Conservation (phyloP, 257 asterid species). For the Ilex aquifolium region DNA sequence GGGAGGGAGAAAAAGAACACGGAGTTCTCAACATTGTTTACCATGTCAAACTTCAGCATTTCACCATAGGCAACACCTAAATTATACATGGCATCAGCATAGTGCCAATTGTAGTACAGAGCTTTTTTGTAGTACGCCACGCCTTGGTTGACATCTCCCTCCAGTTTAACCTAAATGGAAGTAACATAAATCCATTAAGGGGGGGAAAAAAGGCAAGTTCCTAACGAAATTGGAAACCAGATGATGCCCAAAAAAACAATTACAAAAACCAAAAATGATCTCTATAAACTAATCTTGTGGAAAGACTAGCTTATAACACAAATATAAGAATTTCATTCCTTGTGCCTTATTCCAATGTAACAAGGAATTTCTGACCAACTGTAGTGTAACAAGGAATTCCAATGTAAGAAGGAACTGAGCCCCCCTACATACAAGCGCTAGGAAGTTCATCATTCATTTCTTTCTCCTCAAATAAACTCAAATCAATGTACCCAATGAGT, state of each 20-base stretch:
- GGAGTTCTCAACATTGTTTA: constrained; percentile 28
- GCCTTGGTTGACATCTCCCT: constrained; percentile 94
- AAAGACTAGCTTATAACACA: background rate
- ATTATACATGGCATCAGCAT: constrained; percentile 99
- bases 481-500: no score
- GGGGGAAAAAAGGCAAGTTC: background rate
- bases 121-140: constrained; percentile 89
- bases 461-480: no score
- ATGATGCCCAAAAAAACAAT: no score
- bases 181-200: constrained; percentile 13
- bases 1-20: background rate
- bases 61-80: constrained; percentile 99
- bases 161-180: constrained; percentile 79
- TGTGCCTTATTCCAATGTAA: background rate
- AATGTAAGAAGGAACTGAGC: background rate
- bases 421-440: no score
- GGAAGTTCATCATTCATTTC: no score
- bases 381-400: background rate
- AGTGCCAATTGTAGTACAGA: constrained; percentile 91
- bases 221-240: no score
- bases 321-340: background rate
- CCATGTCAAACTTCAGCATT: constrained; percentile 99
- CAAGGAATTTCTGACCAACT: background rate
- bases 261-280: no score
- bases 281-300: no score